Conservation (phyloP, 2,329 filamentous ascomycete genomes). For the Dactylonectria macrodidyma region DNA sequence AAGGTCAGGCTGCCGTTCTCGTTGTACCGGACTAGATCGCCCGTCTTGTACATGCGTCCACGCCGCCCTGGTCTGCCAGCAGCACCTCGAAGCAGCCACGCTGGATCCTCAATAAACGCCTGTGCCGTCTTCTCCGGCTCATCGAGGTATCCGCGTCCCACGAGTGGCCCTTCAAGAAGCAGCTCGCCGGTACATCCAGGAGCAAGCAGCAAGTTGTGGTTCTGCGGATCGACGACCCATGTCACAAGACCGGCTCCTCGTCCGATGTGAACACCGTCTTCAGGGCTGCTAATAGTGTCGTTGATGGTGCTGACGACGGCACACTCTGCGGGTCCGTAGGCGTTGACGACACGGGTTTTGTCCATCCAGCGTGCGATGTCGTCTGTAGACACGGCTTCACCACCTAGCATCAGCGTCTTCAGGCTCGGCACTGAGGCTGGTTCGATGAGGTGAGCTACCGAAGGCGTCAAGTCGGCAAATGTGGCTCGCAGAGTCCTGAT, state of each 20-base stretch:
- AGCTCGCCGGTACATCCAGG: constrained; percentile 59
- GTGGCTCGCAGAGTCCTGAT: constrained; percentile 19
- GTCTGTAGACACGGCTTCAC: constrained; percentile 17
- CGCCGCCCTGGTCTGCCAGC: constrained; percentile 5
- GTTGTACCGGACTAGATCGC: constrained; percentile 61
- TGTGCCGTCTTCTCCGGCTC: constrained; percentile 48
- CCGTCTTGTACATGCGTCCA: constrained; percentile 59
- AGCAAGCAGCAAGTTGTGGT: constrained; percentile 42
- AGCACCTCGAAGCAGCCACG: constrained; percentile 50
- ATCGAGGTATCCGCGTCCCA: constrained; percentile 66
- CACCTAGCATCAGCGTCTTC: constrained; percentile 28
- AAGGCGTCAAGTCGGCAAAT: constrained; percentile 23
- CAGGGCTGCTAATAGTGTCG: not conserved
- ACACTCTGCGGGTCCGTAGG: constrained; percentile 30
- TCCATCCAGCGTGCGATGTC: constrained; percentile 20
- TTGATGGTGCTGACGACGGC: constrained; percentile 20
- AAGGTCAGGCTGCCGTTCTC: constrained; percentile 58
- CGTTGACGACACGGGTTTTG: constrained; percentile 15
- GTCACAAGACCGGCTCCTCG: constrained; percentile 10
- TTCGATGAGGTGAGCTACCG: constrained; percentile 16
- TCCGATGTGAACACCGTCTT: constrained; percentile 17
- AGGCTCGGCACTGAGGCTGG: constrained; percentile 18
- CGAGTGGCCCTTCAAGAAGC: constrained; percentile 60
- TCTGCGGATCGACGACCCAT: constrained; percentile 45
- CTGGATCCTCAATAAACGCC: constrained; percentile 52